phyloP scores from a whole-genome alignment of 306 rosid species.

The Malus orientalis region DNA sequence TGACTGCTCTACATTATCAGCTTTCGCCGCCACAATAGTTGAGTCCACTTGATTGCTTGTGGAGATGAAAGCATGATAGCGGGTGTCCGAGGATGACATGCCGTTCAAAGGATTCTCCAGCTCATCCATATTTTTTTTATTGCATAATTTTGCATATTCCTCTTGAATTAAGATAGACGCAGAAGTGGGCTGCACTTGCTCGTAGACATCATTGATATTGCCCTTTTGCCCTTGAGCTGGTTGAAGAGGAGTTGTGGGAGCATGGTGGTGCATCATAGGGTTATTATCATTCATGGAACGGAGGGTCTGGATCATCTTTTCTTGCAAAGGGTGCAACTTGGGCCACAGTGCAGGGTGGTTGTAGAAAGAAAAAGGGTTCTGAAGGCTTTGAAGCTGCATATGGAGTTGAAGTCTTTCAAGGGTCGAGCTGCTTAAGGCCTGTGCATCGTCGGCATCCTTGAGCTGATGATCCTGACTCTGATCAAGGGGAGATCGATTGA shows the following conservation, averaged over 20 bases:
- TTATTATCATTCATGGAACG: constrained; percentile 33
- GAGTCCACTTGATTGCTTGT: constrained; percentile 18
- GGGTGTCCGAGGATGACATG: constrained; percentile 1
- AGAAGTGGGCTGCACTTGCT: constrained; percentile 1
- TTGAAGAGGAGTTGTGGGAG: constrained; percentile 16
- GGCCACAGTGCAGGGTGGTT: constrained; percentile 71
- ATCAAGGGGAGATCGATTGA: constrained; percentile 6
- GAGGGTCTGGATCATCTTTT: constrained; percentile 51
- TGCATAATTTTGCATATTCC: constrained; percentile 18
- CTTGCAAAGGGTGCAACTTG: constrained; percentile 71
- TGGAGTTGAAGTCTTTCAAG: constrained; percentile 93
- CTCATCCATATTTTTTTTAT: constrained; percentile 13
- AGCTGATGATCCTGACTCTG: constrained; percentile 12
- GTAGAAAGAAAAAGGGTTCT: constrained; percentile 67
- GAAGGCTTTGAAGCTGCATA: constrained; percentile 83
- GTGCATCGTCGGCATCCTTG: constrained; percentile 33
- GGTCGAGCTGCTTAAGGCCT: constrained; percentile 64
- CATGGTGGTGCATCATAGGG: constrained; percentile 29
- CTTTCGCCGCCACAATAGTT: constrained; percentile 16
- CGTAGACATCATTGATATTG: constrained; percentile 6
- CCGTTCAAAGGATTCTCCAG: constrained; percentile 25
- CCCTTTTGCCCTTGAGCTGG: constrained; percentile 13
- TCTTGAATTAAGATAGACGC: constrained; percentile 12
- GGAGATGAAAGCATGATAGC: not conserved
- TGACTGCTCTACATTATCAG: constrained; percentile 15